Evolutionary conservation across 73 alveolate genomes (phyloP), one percentile per base, ranked within the genome.

Genomic region (Symbiodinium natans): DNA sequence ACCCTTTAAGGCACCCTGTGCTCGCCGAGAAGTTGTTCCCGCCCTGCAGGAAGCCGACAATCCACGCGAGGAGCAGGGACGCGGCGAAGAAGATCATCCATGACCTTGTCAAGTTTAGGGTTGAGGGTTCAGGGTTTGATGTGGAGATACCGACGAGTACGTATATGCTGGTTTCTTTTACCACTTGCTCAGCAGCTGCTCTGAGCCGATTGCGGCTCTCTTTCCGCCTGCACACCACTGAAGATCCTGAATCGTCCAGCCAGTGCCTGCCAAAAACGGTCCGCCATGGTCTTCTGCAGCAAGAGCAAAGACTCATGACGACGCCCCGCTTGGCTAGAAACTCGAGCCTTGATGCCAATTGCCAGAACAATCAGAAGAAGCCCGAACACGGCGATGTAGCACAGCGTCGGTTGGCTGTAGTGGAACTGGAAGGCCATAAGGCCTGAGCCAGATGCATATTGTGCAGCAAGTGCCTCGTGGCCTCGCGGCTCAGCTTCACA

Each of bases 21-120:
- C 36, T n/a, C 80, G 80, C 38, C 17, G 59, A 27, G 52, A 90
- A 90, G 88, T 90, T 90, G 89, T 90, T 31, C 68, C 71, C 88
- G 88, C 97, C 97, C 97, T 90, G 97, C 48, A 40, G 74, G 85
- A 41, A 90, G 88, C 77, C 97, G 77, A 90, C 80, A 85, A 90
- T 31, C 97, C 97, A 90, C 11, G 97, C 97, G 63, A 90, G 39
- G 40, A 90, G 97, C 21, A 90, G 88, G 11, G 97, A 38, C 41
- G 71, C 21, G 39, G 97, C 97, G 29, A 90, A 90, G 88, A 90
- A 90, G 68, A 90, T 73, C 97, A 82, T 41, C 97, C 97, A 90
- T 3, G 97, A 90, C 97, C 97, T 90, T 23, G 25, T 38, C 38
- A 36, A 3, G 38, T 38, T 7, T 33, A 0, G 29, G 38, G 29